Percentiles rank a stretch among this genome's conserved stretches.
Conservation (phyloP, 805 yeast genomes). For the Zygosaccharomyces pseudorouxii region DNA sequence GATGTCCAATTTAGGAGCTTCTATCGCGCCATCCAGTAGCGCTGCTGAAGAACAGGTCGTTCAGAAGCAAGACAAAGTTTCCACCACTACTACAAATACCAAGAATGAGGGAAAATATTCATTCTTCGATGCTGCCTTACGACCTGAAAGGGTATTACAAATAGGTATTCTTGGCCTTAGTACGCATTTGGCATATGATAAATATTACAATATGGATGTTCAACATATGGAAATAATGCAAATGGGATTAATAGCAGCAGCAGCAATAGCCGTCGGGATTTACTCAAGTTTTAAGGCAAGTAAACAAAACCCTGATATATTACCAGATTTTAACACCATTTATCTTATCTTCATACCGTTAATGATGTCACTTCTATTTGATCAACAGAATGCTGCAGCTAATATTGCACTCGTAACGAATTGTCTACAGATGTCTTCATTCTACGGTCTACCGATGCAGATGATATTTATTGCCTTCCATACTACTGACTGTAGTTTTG, state of each 20-base stretch:
- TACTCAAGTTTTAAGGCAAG: conserved; percentile 9
- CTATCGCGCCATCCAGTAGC: not conserved
- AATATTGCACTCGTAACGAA: conserved; percentile 35
- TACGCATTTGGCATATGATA: conserved; percentile 20
- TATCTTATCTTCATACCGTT: conserved; percentile 36
- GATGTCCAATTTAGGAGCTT: not conserved
- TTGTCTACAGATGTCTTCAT: conserved; percentile 23
- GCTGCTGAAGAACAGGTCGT: not conserved
- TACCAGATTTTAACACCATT: conserved; percentile 35
- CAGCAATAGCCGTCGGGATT: conserved; percentile 20
- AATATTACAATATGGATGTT: conserved; percentile 13
- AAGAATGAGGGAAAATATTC: conserved; percentile 8
- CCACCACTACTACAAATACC: not conserved
- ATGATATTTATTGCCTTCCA: conserved; percentile 23
- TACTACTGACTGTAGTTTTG: conserved; percentile 5
- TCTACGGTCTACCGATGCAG: conserved; percentile 26
- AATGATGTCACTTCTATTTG: conserved; percentile 29
- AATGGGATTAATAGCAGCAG: conserved; percentile 19
- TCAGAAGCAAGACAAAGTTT: not conserved
- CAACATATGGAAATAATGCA: conserved; percentile 14
- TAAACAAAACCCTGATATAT: not conserved
- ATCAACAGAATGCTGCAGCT: conserved; percentile 23
- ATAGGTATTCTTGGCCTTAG: conserved; percentile 24
- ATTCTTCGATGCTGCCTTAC: conserved; percentile 18
- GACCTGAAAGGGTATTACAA: conserved; percentile 27